phyloP scores from a whole-genome alignment of 495 filamentous ascomycete genomes.

The Hyaloscypha variabilis region DNA sequence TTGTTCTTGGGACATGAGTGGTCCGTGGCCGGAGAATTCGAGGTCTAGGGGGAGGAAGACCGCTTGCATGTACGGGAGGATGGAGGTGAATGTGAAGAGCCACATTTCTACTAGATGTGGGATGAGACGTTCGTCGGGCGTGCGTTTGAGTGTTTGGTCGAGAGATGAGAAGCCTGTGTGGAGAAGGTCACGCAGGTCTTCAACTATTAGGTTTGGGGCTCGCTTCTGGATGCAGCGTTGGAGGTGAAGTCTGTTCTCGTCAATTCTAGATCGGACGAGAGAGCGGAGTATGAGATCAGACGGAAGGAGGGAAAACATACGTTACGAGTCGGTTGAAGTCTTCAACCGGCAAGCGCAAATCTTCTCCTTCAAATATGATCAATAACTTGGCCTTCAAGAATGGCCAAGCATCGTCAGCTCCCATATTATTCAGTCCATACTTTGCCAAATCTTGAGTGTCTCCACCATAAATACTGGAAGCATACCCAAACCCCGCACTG shows the following conservation, averaged over 20 bases:
- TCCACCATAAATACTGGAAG: conserved; percentile 41
- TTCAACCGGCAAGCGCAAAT: conserved; percentile 86
- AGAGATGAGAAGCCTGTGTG: conserved; percentile 81
- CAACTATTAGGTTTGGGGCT: conserved; percentile 67
- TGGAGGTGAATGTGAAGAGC: conserved; percentile 85
- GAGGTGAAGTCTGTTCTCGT: conserved; percentile 58
- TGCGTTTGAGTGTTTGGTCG: conserved; percentile 76
- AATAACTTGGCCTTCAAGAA: conserved; percentile 89
- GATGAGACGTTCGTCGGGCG: conserved; percentile 82
- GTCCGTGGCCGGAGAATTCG: conserved; percentile 85
- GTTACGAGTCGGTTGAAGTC: conserved; percentile 89
- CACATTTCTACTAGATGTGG: conserved; percentile 90
- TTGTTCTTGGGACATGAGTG: conserved; percentile 73
- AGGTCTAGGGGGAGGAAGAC: conserved; percentile 94
- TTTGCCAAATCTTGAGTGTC: conserved; percentile 52
- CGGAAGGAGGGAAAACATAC: conserved; percentile 26
- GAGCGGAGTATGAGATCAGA: neutral
- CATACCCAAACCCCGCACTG: conserved; percentile 24
- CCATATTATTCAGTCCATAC: conserved; percentile 80
- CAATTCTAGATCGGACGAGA: neutral
- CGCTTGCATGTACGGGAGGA: conserved; percentile 93
- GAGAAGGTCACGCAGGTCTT: conserved; percentile 79
- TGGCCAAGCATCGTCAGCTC: conserved; percentile 91
- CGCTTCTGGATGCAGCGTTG: conserved; percentile 74
- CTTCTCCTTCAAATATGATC: conserved; percentile 90